These are phyloP conservation scores for Tranzscheliella williamsii DNA, from an alignment of 1,284 basidiomycete species.

Conservation along the genomic window DNA sequence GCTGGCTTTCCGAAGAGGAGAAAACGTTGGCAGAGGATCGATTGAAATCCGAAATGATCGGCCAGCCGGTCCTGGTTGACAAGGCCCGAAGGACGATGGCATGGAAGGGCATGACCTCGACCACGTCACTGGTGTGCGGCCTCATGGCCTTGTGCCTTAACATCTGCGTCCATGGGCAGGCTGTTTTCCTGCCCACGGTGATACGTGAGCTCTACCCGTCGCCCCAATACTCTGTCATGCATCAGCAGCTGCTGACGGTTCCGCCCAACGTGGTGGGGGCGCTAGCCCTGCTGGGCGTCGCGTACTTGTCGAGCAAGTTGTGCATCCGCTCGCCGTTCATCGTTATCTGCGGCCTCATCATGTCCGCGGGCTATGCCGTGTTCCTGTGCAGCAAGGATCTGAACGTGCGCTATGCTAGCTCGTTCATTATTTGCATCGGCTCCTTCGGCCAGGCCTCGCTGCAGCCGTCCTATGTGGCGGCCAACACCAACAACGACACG, in stretches of 20 bases:
- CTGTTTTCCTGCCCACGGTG: constrained; percentile 61
- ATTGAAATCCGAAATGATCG: constrained; percentile 36
- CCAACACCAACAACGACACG: constrained; percentile 56
- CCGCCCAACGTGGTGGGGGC: constrained; percentile 60
- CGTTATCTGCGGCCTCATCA: constrained; percentile 47
- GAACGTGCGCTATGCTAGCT: constrained; percentile 48
- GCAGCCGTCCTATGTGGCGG: constrained; percentile 35
- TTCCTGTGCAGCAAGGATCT: constrained; percentile 43
- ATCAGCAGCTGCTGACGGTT: constrained; percentile 61
- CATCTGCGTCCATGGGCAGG: constrained; percentile 43
- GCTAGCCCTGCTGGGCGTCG: constrained; percentile 39
- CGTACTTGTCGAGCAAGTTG: constrained; percentile 56
- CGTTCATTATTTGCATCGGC: constrained; percentile 54
- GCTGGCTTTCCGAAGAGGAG: constrained; percentile 60
- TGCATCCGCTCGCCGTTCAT: constrained; percentile 49
- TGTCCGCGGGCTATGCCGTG: constrained; percentile 57
- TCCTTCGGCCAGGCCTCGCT: constrained; percentile 56
- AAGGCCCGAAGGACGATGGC: constrained; percentile 28
- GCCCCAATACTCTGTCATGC: constrained; percentile 49
- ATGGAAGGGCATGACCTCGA: constrained; percentile 31
- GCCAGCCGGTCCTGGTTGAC: constrained; percentile 31
- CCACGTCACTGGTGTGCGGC: constrained; percentile 42
- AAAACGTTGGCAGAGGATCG: constrained; percentile 42
- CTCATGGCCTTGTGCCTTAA: constrained; percentile 62
- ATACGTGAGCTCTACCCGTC: constrained; percentile 60